Base-by-base conservation (phyloP, 768 basidiomycete genomes). In the Panaeolus cyanescens region DNA sequence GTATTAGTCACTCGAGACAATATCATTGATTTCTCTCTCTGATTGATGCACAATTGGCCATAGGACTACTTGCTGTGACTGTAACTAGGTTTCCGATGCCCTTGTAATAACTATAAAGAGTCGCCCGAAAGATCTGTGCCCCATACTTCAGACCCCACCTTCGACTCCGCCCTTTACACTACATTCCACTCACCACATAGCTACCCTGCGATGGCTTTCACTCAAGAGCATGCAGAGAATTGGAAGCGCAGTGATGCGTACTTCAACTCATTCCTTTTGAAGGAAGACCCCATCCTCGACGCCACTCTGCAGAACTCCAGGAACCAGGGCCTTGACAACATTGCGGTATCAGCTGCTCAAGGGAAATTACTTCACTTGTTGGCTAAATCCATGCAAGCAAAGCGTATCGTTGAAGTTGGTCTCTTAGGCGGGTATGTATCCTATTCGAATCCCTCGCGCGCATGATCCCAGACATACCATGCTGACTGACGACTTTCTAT, bases 401-500 rank as follows among this genome's bases (percentile, higher is more conserved):
- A 84, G 74, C 73, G 79, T 59, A 77, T 88, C 17, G 70, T 91
- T 42, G 88, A 89, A 66, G 81, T 91, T 54, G 89, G 88, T 0
- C 89, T 88, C 6, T 76, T 89, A 13, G 87, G 85, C 64, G 89
- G 87, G 87, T 88, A 63, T 54, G 70, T 65, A 22, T 32, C n/a
- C n/a, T n/a, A 4, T 19, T 34, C 13, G 32, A 32, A 33, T 32
- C 17, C 4, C 37, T 34, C 25, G 2, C 25, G 53, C 4, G 8
- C n/a, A 37, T 36, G 19, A 12, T 56, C 4, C 15, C 55, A n/a
- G 33, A 34, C 54, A 28, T n/a, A n/a, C n/a, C n/a, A n/a, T n/a
- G n/a, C n/a, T n/a, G n/a, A n/a, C 20, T 54, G 15, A 22, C n/a
- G 36, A 20, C 19, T 25, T 30, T 13, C 17, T 34, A 10, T 19